A percentile compares a stretch with the other conserved stretches of the same genome.
Conservation (phyloP, 345 rosid species). For the Sisymbrium irio region DNA sequence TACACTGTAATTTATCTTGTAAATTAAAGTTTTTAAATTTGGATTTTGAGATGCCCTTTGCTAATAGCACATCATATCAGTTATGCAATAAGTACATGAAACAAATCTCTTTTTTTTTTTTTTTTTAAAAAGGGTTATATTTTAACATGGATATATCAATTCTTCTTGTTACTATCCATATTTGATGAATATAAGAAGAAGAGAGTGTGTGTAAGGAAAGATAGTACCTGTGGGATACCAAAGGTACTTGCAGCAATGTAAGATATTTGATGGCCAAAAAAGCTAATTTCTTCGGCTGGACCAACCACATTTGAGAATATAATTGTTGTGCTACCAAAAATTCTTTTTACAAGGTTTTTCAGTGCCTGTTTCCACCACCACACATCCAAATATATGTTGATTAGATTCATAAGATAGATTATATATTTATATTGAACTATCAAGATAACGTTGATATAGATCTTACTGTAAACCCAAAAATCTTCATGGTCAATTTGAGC, state of each 20-base stretch:
- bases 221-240: slow-evolving; percentile 51
- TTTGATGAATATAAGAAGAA: not conserved
- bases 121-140: no score
- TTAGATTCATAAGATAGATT: not conserved
- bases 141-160: no score
- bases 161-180: not conserved
- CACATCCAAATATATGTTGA: not conserved
- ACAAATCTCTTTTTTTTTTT: no score
- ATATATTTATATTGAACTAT: not conserved
- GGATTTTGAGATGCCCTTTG: no score
- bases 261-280: slow-evolving; percentile 40
- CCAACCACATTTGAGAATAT: not conserved
- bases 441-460: not conserved
- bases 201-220: not conserved
- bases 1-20: no score
- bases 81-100: no score
- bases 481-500: slow-evolving; percentile 25
- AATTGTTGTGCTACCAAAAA: slow-evolving; percentile 37
- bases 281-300: slow-evolving; percentile 52
- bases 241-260: slow-evolving; percentile 46
- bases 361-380: slow-evolving; percentile 27
- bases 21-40: no score
- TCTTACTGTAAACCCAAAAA: slow-evolving; percentile 37
- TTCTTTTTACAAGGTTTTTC: slow-evolving; percentile 40
- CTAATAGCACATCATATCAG: no score